Evolutionary conservation across 441 rosid genomes (phyloP).

Genomic region (Gossypium gossypioides): DNA sequence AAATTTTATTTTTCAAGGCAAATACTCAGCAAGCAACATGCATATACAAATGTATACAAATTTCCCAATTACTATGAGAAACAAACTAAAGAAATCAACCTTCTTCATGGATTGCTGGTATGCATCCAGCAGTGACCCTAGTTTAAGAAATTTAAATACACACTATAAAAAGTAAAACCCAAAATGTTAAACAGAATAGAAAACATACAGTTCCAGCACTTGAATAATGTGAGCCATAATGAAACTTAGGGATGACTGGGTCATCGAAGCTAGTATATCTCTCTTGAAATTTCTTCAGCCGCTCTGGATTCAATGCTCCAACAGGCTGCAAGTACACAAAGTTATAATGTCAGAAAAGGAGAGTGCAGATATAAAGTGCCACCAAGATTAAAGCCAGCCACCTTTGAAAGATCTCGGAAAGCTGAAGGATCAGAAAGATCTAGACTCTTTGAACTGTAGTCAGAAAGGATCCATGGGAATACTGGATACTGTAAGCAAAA

Average conservation of each 20-base stretch:
- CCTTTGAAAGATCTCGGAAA: constrained; percentile 98
- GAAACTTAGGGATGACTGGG: constrained; percentile 97
- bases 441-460: constrained; percentile 65
- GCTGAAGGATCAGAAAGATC: constrained; percentile 81
- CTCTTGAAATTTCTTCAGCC: constrained; percentile 84
- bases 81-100: constrained; percentile 6
- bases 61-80: constrained; percentile 4
- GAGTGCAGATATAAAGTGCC: constrained; percentile 14
- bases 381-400: constrained; percentile 30
- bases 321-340: constrained; percentile 68
- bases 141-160: constrained; percentile 8
- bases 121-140: constrained; percentile 13
- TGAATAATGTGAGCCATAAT: constrained; percentile 98
- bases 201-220: constrained; percentile 91
- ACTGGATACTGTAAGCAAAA: constrained; percentile 84
- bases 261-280: constrained; percentile 98
- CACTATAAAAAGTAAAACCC: not conserved
- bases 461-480: constrained; percentile 96
- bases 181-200: constrained; percentile 7
- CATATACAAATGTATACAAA: not conserved
- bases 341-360: constrained; percentile 22
- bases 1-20: not conserved
- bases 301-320: constrained; percentile 85
- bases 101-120: not conserved
- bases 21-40: not conserved